phyloP scores from a whole-genome alignment of 768 basidiomycete genomes.

The Hebeloma cylindrosporum region DNA sequence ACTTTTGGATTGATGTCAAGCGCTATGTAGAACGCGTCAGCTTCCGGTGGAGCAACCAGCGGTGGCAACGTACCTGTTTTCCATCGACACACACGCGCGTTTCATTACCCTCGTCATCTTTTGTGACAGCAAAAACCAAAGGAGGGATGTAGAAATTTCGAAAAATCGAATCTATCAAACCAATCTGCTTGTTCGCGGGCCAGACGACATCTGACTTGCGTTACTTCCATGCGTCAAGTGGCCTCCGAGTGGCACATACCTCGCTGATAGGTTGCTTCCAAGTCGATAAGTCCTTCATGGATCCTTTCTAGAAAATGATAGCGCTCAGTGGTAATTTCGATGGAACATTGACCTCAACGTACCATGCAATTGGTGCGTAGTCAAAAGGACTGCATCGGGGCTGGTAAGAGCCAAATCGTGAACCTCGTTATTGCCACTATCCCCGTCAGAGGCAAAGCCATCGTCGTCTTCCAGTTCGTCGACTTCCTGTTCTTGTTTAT shows the following conservation, averaged over 20 bases:
- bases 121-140: constrained; percentile 66
- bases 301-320: constrained; percentile 48
- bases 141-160: constrained; percentile 80
- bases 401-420: constrained; percentile 43
- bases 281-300: constrained; percentile 67
- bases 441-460: constrained; percentile 40
- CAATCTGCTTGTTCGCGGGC: constrained; percentile 66
- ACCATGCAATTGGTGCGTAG: constrained; percentile 51
- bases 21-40: constrained; percentile 38
- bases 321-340: neutral
- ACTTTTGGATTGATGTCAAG: constrained; percentile 76
- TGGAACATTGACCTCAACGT: constrained; percentile 16
- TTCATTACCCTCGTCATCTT: constrained; percentile 54
- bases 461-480: constrained; percentile 52
- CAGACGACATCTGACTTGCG: constrained; percentile 66
- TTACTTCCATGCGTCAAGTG: constrained; percentile 2
- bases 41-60: neutral
- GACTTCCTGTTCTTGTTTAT: constrained; percentile 32
- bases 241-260: constrained; percentile 38
- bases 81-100: constrained; percentile 74
- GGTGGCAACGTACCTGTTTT: constrained; percentile 66
- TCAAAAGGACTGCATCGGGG: constrained; percentile 39
- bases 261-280: constrained; percentile 73
- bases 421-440: constrained; percentile 30
- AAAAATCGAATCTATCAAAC: constrained; percentile 75